These are phyloP conservation scores for Trichoderma asperellum DNA, from an alignment of 2,329 filamentous ascomycete species.

Conservation along the genomic window DNA sequence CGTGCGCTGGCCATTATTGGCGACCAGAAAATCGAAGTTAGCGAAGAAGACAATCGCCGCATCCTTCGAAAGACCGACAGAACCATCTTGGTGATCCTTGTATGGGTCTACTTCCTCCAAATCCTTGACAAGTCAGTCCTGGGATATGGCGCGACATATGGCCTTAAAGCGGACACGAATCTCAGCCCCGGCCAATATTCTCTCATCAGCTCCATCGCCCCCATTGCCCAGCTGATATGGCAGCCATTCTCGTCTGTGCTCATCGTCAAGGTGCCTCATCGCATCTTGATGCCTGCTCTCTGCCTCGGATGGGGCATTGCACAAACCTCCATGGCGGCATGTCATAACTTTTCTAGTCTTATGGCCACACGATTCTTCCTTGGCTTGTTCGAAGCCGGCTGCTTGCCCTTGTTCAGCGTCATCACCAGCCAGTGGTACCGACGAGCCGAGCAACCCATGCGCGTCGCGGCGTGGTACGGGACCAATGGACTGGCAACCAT, in stretches of 20 bases:
- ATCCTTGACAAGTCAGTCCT: conserved; percentile 63
- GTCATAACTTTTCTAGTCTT: conserved; percentile 52
- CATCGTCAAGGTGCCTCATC: conserved; percentile 64
- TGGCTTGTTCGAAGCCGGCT: conserved; percentile 56
- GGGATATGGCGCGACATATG: conserved; percentile 61
- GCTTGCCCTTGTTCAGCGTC: conserved; percentile 52
- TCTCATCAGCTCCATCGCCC: conserved; percentile 58
- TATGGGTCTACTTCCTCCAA: conserved; percentile 64
- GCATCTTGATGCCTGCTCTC: conserved; percentile 59
- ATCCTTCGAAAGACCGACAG: conserved; percentile 66
- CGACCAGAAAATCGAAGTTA: conserved; percentile 24
- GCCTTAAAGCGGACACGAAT: conserved; percentile 53
- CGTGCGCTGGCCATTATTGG: conserved; percentile 18
- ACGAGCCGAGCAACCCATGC: conserved; percentile 61
- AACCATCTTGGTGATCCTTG: conserved; percentile 57
- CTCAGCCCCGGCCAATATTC: conserved; percentile 60
- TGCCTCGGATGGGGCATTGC: conserved; percentile 51
- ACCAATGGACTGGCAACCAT: conserved; percentile 64
- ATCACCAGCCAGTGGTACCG: conserved; percentile 55
- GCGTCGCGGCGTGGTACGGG: conserved; percentile 69
- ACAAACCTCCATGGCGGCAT: conserved; percentile 51
- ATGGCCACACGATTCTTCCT: conserved; percentile 55
- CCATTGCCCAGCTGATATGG: conserved; percentile 64
- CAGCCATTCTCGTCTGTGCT: conserved; percentile 63
- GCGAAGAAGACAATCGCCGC: conserved; percentile 39